Conservation (phyloP, 768 basidiomycete genomes). For the Agrocybe praecox region DNA sequence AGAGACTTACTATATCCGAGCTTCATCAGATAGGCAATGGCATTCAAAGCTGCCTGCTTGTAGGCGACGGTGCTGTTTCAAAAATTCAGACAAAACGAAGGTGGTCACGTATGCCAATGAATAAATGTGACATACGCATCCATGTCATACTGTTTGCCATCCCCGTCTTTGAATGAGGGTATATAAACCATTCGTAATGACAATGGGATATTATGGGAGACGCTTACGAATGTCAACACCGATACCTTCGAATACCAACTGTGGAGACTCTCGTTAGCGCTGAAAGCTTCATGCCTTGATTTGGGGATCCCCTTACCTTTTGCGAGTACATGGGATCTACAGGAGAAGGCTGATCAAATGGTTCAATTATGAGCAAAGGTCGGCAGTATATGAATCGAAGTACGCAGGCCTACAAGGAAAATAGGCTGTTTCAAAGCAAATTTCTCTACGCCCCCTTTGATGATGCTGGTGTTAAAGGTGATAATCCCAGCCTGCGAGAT, state of each 20-base stretch:
- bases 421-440: conserved; percentile 76
- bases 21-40: conserved; percentile 74
- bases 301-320: conserved; percentile 39
- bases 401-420: conserved; percentile 73
- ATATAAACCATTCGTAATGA: no score
- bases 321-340: conserved; percentile 74
- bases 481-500: conserved; percentile 61
- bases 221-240: conserved; percentile 75
- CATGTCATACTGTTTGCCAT: conserved; percentile 79
- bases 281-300: neutral
- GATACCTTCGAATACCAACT: conserved; percentile 77
- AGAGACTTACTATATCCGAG: conserved; percentile 67
- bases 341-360: conserved; percentile 58
- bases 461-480: conserved; percentile 71
- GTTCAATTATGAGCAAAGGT: neutral
- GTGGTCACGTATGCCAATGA: no score
- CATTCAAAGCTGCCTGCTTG: conserved; percentile 78
- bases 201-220: no score
- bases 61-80: conserved; percentile 65
- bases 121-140: conserved; percentile 65
- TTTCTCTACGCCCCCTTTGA: conserved; percentile 75
- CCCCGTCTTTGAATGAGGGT: conserved; percentile 49
- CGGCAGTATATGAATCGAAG: no score
- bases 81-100: no score
- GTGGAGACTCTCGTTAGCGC: neutral